phyloP scores from a whole-genome alignment of 345 rosid genomes.

The Dovyalis caffra region DNA sequence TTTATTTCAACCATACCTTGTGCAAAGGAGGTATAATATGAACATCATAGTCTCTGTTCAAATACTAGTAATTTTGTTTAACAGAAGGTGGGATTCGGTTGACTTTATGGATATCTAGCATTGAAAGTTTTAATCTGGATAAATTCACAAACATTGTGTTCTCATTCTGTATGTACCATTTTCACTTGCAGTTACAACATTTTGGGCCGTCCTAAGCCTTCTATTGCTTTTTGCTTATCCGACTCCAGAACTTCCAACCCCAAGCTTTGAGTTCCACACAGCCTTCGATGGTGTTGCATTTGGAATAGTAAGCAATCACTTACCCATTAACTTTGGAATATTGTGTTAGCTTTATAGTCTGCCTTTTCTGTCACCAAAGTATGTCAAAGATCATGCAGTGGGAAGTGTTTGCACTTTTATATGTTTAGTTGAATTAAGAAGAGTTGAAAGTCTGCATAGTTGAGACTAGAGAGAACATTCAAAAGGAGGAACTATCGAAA shows the following conservation, averaged over 20 bases:
- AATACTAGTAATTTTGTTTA: background rate
- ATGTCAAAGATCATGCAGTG: background rate
- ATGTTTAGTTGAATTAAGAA: background rate
- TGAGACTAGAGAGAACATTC: background rate
- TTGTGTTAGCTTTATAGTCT: background rate
- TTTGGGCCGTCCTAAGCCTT: conserved; percentile 87
- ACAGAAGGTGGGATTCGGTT: conserved; percentile 6
- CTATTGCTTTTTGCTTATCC: conserved; percentile 95
- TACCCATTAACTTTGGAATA: background rate
- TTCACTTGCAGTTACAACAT: conserved; percentile 68
- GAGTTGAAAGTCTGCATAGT: background rate
- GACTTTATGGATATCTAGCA: background rate
- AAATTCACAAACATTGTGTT: conserved; percentile 1
- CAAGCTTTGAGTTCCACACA: conserved; percentile 91
- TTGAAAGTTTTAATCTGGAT: background rate
- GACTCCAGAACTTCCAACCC: conserved; percentile 86
- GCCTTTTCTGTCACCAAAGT: conserved; percentile 3
- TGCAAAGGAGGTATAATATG: background rate
- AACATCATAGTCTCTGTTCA: background rate
- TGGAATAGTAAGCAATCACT: conserved; percentile 74
- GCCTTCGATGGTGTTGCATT: conserved; percentile 89
- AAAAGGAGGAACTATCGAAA: background rate
- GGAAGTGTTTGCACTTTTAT: background rate
- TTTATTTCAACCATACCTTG: background rate
- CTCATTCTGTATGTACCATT: conserved; percentile 4